Evolutionary conservation across 495 filamentous ascomycete species (phyloP).

Genomic region (Glutinoglossum americanum): DNA sequence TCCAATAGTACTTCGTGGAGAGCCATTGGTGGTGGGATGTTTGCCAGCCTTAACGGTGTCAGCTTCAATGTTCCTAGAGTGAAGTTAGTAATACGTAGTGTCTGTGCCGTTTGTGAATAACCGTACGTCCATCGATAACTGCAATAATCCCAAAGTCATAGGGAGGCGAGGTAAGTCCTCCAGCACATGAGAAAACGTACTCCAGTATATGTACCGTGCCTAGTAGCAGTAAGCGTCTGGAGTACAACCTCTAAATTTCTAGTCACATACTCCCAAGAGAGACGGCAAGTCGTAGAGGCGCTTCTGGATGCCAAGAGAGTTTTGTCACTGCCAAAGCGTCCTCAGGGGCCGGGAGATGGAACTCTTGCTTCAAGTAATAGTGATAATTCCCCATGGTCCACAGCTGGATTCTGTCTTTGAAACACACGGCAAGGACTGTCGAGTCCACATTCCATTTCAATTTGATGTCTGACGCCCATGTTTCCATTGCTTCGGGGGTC

Average conservation of each 20-base stretch:
- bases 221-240: slow-evolving; percentile 1
- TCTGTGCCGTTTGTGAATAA: slow-evolving; percentile 2
- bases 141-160: slow-evolving; percentile 63
- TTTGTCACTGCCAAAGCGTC: slow-evolving; percentile 6
- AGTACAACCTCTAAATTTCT: neutral
- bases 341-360: slow-evolving; percentile 6
- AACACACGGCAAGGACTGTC: slow-evolving; percentile 62
- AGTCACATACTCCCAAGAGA: slow-evolving; percentile 21
- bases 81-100: slow-evolving; percentile 6
- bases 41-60: slow-evolving; percentile 63
- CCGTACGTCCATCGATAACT: slow-evolving; percentile 65
- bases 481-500: slow-evolving; percentile 32
- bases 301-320: slow-evolving; percentile 69
- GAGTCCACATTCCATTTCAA: slow-evolving; percentile 84
- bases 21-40: slow-evolving; percentile 84
- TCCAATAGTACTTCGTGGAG: slow-evolving; percentile 46
- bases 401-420: slow-evolving; percentile 60
- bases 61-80: slow-evolving; percentile 43
- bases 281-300: slow-evolving; percentile 40
- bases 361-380: slow-evolving; percentile 94
- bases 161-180: slow-evolving; percentile 46
- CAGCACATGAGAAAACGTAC: slow-evolving; percentile 42
- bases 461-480: slow-evolving; percentile 32
- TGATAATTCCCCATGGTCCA: slow-evolving; percentile 97
- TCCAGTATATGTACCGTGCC: slow-evolving; percentile 27